Evolutionary conservation across 2,329 filamentous ascomycete species (phyloP), one percentile per base, ranked within the genome.

Genomic region (Fusarium sterilihyphosum): DNA sequence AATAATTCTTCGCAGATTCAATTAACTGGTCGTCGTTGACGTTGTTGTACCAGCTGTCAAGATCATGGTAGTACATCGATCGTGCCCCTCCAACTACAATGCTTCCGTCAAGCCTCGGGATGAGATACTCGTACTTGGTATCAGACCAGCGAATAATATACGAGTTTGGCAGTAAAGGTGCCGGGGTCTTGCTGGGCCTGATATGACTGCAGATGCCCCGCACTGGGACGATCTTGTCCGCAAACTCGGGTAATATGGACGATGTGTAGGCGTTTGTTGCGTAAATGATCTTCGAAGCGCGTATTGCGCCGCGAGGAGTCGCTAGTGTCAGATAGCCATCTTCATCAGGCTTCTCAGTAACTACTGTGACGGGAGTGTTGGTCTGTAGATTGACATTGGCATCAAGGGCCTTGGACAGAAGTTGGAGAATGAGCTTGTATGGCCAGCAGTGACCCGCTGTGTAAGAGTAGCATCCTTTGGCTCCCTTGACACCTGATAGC

Each of bases 1-100:
- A 89, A 70, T 88, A 60, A 1, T 20, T 14, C n/a, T 43, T 64
- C 1, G 61, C 61, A 29, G 43, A 41, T 1, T 64, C 61, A 12
- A 64, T 64, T 3, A 64, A 22, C 9, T 49, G 13, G 17, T 64
- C 44, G 12, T 64, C 61, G 20, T 64, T 50, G 18, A 37, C 44
- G 3, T 64, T 64, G 14, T 64, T 43, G 5, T 64, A 64, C 61
- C 61, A 64, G 18, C 43, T 61, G 1, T 24, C 9, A 3, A 64
- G 29, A 43, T 64, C 54, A 26, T 64, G 61, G 12, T 64, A 64
- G 20, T 64, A 64, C 16, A 40, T 4, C 1, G 54, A 61, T 12
- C 61, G 37, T 6, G 61, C 61, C 1, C 61, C 61, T 6, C 61
- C 61, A 20, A 64, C 61, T 0, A 64, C 5, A 18, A 64, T 64